Evolutionary conservation across 2,329 filamentous ascomycete genomes (phyloP).

Genomic region (Aspergillus tamarii): DNA sequence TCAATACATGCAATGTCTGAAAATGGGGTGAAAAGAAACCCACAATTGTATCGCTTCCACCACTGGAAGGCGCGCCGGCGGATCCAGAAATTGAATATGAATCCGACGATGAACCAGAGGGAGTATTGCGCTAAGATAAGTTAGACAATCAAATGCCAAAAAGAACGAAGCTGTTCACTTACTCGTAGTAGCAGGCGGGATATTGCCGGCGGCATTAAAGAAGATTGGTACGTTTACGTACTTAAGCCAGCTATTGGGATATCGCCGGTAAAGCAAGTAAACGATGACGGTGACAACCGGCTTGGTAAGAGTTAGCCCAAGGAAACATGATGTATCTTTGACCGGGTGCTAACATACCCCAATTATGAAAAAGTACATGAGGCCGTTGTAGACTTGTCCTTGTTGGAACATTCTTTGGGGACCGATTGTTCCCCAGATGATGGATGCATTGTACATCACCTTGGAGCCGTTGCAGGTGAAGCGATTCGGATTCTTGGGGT

Average conservation of each 20-base stretch:
- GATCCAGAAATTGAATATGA: constrained; percentile 36
- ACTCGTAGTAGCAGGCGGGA: constrained; percentile 38
- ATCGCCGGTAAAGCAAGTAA: constrained; percentile 31
- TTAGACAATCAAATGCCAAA: background rate
- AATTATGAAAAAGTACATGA: constrained; percentile 38
- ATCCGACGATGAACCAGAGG: constrained; percentile 38
- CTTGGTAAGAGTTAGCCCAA: constrained; percentile 8
- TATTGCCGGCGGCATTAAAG: constrained; percentile 38
- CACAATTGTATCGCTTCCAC: constrained; percentile 40
- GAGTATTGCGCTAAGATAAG: constrained; percentile 27
- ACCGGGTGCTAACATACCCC: constrained; percentile 22
- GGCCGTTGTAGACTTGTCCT: constrained; percentile 34
- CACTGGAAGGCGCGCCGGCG: constrained; percentile 34
- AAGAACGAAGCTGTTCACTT: constrained; percentile 21
- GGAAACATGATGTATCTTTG: background rate
- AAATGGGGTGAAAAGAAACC: background rate
- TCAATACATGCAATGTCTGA: background rate
- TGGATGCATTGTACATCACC: constrained; percentile 37
- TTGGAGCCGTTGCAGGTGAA: constrained; percentile 39
- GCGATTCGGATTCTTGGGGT: constrained; percentile 33
- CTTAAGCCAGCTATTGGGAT: constrained; percentile 36
- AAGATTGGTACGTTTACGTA: constrained; percentile 39
- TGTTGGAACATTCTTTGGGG: constrained; percentile 37
- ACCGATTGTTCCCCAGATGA: constrained; percentile 40
- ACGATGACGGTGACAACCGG: constrained; percentile 36